Evolutionary conservation across 306 rosid genomes (phyloP), one percentile per base, ranked within the genome.

Genomic region (Spatholobus suberectus): DNA sequence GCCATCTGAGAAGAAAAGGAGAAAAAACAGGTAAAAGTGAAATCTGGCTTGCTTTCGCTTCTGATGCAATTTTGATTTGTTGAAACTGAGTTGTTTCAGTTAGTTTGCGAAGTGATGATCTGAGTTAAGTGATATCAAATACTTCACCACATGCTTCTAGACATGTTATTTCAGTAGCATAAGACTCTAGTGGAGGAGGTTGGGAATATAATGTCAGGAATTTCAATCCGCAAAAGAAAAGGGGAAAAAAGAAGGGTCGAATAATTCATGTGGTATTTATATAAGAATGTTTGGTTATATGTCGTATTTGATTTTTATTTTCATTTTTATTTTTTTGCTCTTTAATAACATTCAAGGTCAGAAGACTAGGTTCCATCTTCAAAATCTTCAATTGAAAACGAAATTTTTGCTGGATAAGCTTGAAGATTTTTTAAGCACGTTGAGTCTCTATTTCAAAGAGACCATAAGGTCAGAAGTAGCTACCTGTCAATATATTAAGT

Each of bases 41-140:
- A 37, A 63, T 55, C 37, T 63, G 8, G 75, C 46, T 47, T 63
- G 70, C 43, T 80, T 80, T 83, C 0, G 75, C 87, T 83, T 84
- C 70, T 87, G 68, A 66, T 57, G 65, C 81, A 87, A 84, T 76
- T 65, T 80, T 76, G 70, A 65, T 80, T 77, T 24, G 87, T 84
- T 84, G 85, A 81, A 81, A 87, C 87, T 71, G 69, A 63, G 79
- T 81, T 82, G 72, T 84, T 84, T 73, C 41, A 47, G 79, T 84
- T 81, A 51, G 81, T 80, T 76, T 87, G 51, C 12, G 20, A 68
- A 86, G 82, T 83, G 72, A 37, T 75, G 59, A 70, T 70, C 49
- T 40, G 21, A 26, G 70, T 67, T 40, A 67, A 75, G 2, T 68
- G 63, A 80, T 35, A 8, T 67, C 57, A 58, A 74, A 68, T 24